Evolutionary conservation across 148 eudicot genomes (phyloP), one percentile per base, ranked within the genome.

Genomic region (Rhododendron ovatum): DNA sequence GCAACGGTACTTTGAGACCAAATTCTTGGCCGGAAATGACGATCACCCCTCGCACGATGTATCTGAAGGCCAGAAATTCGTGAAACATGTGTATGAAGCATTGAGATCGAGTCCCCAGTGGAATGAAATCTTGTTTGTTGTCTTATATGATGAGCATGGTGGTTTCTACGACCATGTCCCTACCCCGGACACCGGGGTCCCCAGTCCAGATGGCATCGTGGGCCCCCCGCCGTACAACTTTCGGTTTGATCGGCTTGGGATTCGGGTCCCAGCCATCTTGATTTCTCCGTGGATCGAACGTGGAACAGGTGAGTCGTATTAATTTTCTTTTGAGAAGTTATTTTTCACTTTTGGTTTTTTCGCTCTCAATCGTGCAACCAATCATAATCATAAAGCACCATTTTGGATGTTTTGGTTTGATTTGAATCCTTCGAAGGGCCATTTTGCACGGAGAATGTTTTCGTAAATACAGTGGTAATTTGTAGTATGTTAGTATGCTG

Each of bases 21-120:
- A 91, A 86, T 22, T 87, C 7, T 33, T 92, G 13, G 94, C 97
- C 0, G 99, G 95, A 3, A 96, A 96, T 63, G 99, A 96, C 82
- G 99, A 95, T 86, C 99, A 96, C 87, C 98, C 99, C 9, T 92
- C 92, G 1, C 94, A 92, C 55, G 93, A 92, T 78, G 85, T 91
- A 14, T 92, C 87, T 7, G 82, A 86, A 41, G 95, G 95, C 15
- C 95, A 93, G 85, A 87, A 87, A 35, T 92, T 93, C 3, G 82
- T 93, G 2, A 93, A 93, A 79, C 91, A 91, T 82, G 95, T 93
- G 15, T 93, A 93, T 57, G 95, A 93, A 81, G 90, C 95, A 17
- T 63, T 93, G 75, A 92, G 94, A 80, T 88, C 91, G 37, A 93
- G 95, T 47, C 95, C 95, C 51, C 95, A 93, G 73, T 93, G 95